Evolutionary conservation across 1,284 basidiomycete species (phyloP).

Genomic region (Sanghuangporus sanghuang): DNA sequence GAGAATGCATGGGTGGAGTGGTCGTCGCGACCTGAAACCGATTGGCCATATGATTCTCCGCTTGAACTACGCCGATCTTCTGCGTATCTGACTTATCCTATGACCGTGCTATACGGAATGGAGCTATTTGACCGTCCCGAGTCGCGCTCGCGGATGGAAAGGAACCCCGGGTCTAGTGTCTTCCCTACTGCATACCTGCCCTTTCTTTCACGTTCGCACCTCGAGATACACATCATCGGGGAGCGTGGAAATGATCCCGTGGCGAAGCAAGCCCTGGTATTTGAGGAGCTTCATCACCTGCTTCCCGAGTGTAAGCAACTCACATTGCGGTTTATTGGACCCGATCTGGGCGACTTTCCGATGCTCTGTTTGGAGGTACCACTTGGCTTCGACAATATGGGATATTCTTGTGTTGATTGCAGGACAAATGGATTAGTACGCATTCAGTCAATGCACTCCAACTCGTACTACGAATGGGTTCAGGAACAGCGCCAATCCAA

Average conservation of each 20-base stretch:
- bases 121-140: neutral
- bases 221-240: constrained; percentile 7
- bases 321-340: constrained; percentile 1
- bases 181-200: neutral
- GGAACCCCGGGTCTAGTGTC: neutral
- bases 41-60: neutral
- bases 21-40: neutral
- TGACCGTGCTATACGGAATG: constrained; percentile 3
- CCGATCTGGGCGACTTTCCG: neutral
- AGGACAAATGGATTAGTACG: neutral
- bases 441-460: neutral
- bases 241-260: neutral
- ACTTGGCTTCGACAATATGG: neutral
- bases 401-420: neutral
- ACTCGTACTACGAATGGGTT: constrained; percentile 2
- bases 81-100: neutral
- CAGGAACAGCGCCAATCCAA: neutral
- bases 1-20: neutral
- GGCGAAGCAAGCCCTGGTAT: neutral
- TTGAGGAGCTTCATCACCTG: constrained; percentile 1
- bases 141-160: neutral
- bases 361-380: neutral
- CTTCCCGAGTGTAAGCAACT: constrained; percentile 1
- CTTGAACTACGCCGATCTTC: neutral
- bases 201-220: neutral